Conservation (phyloP, 495 filamentous ascomycete genomes). For the Copromyces sp. region DNA sequence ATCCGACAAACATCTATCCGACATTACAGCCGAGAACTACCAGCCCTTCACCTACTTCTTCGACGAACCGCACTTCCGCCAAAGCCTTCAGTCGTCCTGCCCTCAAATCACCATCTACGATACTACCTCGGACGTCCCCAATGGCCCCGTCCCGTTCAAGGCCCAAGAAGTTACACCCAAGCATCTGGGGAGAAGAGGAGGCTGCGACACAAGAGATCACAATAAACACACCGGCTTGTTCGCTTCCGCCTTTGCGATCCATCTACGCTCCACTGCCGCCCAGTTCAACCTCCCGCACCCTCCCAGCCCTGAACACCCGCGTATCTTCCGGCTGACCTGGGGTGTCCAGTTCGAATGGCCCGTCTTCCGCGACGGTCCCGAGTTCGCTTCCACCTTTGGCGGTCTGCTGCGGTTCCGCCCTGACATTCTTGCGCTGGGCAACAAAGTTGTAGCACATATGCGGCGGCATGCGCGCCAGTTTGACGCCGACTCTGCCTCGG, state of each 20-base stretch:
- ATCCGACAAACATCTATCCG: constrained; percentile 19
- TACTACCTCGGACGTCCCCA: constrained; percentile 26
- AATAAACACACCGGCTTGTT: constrained; percentile 37
- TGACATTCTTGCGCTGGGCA: constrained; percentile 28
- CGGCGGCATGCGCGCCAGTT: constrained; percentile 5
- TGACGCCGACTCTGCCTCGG: constrained; percentile 5
- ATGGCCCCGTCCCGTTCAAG: constrained; percentile 16
- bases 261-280: constrained; percentile 13
- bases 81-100: constrained; percentile 24
- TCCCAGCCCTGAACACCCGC: constrained; percentile 21
- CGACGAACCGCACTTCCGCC: constrained; percentile 32
- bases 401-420: constrained; percentile 28
- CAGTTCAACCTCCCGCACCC: constrained; percentile 14
- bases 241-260: constrained; percentile 21
- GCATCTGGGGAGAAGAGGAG: constrained; percentile 26
- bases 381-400: constrained; percentile 32
- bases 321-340: constrained; percentile 32
- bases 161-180: constrained; percentile 32
- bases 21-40: constrained; percentile 20
- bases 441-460: constrained; percentile 19
- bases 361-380: constrained; percentile 31
- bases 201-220: constrained; percentile 34
- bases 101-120: constrained; percentile 33
- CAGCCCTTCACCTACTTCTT: constrained; percentile 36
- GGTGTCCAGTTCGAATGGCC: constrained; percentile 38